A percentile compares a stretch with the other conserved stretches of the same genome.
Evolutionary conservation across 2,329 filamentous ascomycete genomes (phyloP).

Genomic region (Bisporella sp.): DNA sequence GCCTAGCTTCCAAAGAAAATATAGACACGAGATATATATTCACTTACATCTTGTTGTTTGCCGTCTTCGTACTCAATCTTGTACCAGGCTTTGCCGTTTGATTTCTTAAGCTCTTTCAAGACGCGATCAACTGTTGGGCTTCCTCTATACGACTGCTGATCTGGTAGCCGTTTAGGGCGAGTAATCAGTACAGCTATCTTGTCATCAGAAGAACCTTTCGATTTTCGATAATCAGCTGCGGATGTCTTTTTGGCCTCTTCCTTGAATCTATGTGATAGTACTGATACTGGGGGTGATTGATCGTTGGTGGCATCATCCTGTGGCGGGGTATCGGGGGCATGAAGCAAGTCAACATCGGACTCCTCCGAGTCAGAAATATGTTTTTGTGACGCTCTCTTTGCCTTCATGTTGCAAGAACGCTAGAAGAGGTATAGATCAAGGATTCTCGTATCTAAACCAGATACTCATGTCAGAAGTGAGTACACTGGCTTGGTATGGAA

Average conservation of each 20-base stretch:
- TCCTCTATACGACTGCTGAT: slow-evolving; percentile 21
- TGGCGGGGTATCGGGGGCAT: slow-evolving; percentile 4
- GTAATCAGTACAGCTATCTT: slow-evolving; percentile 20
- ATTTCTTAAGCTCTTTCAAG: slow-evolving; percentile 16
- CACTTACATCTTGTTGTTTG: slow-evolving; percentile 23
- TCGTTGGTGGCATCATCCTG: slow-evolving; percentile 2
- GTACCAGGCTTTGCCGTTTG: slow-evolving; percentile 18
- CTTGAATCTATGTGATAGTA: slow-evolving; percentile 18
- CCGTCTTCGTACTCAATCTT: slow-evolving; percentile 27
- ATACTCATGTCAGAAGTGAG: no score
- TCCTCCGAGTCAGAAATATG: slow-evolving; percentile 13
- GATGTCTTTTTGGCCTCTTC: slow-evolving; percentile 11
- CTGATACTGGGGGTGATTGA: slow-evolving; percentile 12
- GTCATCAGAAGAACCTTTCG: slow-evolving; percentile 4
- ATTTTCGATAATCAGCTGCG: background rate
- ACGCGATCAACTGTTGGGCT: slow-evolving; percentile 25
- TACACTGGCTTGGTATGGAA: no score
- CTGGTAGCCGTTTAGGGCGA: slow-evolving; percentile 19
- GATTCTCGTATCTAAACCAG: no score
- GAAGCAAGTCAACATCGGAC: slow-evolving; percentile 9
- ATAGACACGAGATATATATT: no score
- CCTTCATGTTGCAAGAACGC: background rate
- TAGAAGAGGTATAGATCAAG: no score
- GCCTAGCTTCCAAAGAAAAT: no score
- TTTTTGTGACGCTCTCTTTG: slow-evolving; percentile 9